A percentile compares a stretch with the other conserved stretches of the same genome.
These are phyloP conservation scores for Andrographis paniculata DNA, from an alignment of 305 asterid species.

Conservation along the genomic window DNA sequence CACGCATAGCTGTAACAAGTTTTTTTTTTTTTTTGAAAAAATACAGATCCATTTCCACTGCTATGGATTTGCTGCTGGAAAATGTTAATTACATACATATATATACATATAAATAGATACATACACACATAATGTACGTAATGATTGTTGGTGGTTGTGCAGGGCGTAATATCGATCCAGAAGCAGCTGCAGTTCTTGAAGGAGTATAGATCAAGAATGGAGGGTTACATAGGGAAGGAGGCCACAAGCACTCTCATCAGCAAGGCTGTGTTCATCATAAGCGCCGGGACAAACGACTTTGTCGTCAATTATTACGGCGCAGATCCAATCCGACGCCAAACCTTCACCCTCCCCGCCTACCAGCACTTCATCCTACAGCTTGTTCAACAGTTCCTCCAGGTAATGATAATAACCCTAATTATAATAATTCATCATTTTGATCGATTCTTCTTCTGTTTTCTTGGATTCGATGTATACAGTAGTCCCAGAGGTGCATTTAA, in stretches of 20 bases:
- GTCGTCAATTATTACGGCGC: slow-evolving; percentile 32
- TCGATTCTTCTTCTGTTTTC: too few species aligned
- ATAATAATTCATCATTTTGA: too few species aligned
- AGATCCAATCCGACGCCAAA: slow-evolving; percentile 31
- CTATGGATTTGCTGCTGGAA: too few species aligned
- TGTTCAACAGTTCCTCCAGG: slow-evolving; percentile 38
- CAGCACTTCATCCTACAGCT: slow-evolving; percentile 31
- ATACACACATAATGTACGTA: background rate
- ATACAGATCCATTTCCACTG: too few species aligned
- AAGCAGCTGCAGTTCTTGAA: slow-evolving; percentile 41
- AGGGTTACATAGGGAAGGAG: slow-evolving; percentile 35
- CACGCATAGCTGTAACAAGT: too few species aligned
- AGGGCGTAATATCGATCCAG: slow-evolving; percentile 43
- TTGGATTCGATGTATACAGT: too few species aligned
- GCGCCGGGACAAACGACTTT: slow-evolving; percentile 76
- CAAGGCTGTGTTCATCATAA: slow-evolving; percentile 36
- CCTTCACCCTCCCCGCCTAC: slow-evolving; percentile 30
- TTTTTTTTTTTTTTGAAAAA: too few species aligned
- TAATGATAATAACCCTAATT: slow-evolving; percentile 6
- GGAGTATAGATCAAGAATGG: slow-evolving; percentile 45
- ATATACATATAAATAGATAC: background rate
- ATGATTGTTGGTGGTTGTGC: slow-evolving; percentile 9
- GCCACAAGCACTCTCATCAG: slow-evolving; percentile 25
- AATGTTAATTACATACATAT: too few species aligned
- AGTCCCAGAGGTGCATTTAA: too few species aligned